Base-by-base conservation (phyloP, 768 basidiomycete genomes). In the Mycena crocata region DNA sequence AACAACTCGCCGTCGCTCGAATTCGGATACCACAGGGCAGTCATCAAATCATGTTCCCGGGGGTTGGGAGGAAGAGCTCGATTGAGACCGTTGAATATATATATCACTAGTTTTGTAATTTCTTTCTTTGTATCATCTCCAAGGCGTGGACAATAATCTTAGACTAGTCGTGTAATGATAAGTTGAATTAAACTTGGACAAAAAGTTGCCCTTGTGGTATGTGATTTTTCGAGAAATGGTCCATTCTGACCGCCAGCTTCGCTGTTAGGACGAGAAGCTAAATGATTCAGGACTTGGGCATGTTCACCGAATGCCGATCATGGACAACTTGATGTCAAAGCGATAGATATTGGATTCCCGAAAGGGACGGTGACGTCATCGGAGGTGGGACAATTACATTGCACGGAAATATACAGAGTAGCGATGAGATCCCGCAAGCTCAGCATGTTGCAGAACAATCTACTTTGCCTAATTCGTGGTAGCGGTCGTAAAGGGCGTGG, bases 61-160 rank as follows among this genome's bases (percentile, higher is more conserved):
- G 24, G 72, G 80, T 46, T 85, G 84, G 84, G 72, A 75, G 39
- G 83, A 84, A 19, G 81, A 83, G 49, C 74, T 82, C 45, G 83
- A 84, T 72, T 84, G 67, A 74, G 26, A 9, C 7, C 10, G 26
- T 49, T 23, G 30, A 42, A 31, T 52, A 0, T 49, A 10, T 57
- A 64, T 30, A 39, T 35, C 58, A 52, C 23, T 57, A 57, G 54
- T 13, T 63, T 57, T 66, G 62, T 66, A 59, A 54, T 23, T 37
- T 40, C 15, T 52, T 13, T 30, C 37, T 51, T 52, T 60, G 57
- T 66, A 59, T 37, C 30, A 55, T 23, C 28, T 56, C 35, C 5
- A 42, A 44, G 37, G 40, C 21, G 26, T 56, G 54, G 37, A 63
- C 42, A 31, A 49, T 63, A 49, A 56, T 57, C 39, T 48, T 63